Conservation (phyloP, 23 red algal genomes). For the Gracilaria caudata region DNA sequence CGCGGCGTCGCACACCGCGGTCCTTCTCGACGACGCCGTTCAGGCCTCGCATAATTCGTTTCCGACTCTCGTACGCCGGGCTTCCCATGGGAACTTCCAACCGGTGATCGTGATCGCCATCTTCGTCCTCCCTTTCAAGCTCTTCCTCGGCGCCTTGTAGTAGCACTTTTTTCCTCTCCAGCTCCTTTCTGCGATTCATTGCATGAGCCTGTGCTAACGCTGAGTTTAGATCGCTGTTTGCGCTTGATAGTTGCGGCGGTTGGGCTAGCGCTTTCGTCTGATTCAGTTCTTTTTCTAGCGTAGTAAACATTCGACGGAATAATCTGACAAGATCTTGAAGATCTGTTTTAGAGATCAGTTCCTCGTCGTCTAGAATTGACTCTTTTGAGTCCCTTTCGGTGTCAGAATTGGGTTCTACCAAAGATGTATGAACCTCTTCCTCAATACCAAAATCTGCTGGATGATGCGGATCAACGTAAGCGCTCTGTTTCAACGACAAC, state of each 20-base stretch:
- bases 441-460: constrained; percentile 11
- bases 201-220: neutral
- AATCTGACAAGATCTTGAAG: neutral
- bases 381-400: too few species aligned
- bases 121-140: constrained; percentile 7
- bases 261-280: neutral
- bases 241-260: neutral
- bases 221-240: neutral
- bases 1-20: neutral
- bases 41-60: constrained; percentile 16
- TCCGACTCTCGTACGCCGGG: constrained; percentile 39
- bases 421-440: neutral
- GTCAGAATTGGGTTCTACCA: neutral
- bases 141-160: neutral
- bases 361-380: neutral
- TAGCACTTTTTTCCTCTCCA: neutral
- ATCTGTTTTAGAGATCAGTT: constrained; percentile 2
- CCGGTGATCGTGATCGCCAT: constrained; percentile 1
- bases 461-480: neutral
- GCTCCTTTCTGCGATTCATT: constrained; percentile 4
- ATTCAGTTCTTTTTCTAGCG: neutral
- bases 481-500: neutral
- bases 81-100: constrained; percentile 20
- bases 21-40: neutral
- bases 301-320: constrained; percentile 22